These are phyloP conservation scores for Trichosanthes cucumerina DNA, from an alignment of 306 rosid genomes.

Conservation along the genomic window DNA sequence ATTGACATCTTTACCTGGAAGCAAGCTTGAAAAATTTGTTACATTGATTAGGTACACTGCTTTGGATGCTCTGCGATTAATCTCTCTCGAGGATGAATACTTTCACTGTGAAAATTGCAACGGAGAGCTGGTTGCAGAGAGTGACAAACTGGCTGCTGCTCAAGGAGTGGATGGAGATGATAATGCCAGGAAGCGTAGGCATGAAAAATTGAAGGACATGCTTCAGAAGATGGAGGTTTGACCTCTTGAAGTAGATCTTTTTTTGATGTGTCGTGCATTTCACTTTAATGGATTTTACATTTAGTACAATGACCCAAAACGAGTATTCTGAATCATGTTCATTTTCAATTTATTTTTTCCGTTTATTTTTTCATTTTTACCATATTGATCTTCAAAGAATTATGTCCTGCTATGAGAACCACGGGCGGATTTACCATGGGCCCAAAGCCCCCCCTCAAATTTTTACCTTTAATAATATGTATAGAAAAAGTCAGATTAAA, in stretches of 20 bases:
- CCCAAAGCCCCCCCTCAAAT: too few relatives aligned
- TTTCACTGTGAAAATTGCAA: constrained; percentile 90
- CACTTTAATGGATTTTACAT: not conserved
- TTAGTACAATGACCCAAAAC: not conserved
- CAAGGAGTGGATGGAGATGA: constrained; percentile 89
- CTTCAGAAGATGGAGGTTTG: constrained; percentile 80
- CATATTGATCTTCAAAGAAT: not conserved
- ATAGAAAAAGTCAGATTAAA: too few relatives aligned
- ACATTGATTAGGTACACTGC: constrained; percentile 60
- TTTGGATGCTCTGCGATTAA: constrained; percentile 73
- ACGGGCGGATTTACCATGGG: too few relatives aligned
- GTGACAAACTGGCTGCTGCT: constrained; percentile 73
- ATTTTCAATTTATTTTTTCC: not conserved
- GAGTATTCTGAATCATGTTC: not conserved
- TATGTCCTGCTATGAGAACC: too few relatives aligned
- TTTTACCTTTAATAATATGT: too few relatives aligned
- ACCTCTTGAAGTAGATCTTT: constrained; percentile 6
- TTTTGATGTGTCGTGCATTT: not conserved
- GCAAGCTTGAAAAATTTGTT: not conserved
- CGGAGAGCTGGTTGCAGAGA: constrained; percentile 80
- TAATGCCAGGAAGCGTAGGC: constrained; percentile 70
- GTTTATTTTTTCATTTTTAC: not conserved
- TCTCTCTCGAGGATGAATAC: constrained; percentile 76
- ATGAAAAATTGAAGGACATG: constrained; percentile 79
- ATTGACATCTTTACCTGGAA: not conserved